phyloP scores from a whole-genome alignment of 176 grass and related monocot species.

The Pharus latifolius region DNA sequence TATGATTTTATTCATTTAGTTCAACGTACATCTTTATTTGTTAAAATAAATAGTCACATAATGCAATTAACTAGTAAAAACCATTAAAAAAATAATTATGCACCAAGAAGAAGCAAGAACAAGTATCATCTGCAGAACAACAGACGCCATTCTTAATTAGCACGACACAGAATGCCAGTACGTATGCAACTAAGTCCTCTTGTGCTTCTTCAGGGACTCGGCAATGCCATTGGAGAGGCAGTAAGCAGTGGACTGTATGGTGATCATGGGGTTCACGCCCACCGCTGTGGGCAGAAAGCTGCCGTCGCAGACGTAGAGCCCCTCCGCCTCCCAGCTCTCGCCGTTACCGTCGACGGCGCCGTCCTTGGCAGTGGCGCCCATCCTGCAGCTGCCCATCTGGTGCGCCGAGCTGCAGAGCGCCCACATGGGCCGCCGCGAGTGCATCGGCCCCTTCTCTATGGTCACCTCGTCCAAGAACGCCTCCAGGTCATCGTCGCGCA shows the following conservation, averaged over 20 bases:
- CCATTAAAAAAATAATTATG: too few species aligned
- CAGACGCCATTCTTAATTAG: too few species aligned
- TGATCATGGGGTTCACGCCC: conserved; percentile 95
- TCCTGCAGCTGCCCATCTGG: conserved; percentile 90
- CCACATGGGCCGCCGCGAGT: conserved; percentile 21
- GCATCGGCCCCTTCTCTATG: conserved; percentile 20
- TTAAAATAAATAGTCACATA: too few species aligned
- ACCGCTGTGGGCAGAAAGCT: conserved; percentile 71
- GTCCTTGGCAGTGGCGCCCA: conserved; percentile 31
- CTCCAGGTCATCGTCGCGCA: conserved; percentile 46
- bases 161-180: too few species aligned
- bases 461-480: conserved; percentile 54
- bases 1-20: too few species aligned
- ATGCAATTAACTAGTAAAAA: too few species aligned
- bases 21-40: too few species aligned
- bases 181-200: background rate
- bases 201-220: background rate
- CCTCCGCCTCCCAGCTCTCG: conserved; percentile 75
- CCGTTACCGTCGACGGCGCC: conserved; percentile 52
- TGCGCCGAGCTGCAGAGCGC: conserved; percentile 51
- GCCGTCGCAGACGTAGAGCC: conserved; percentile 74
- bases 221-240: conserved; percentile 55
- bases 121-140: background rate
- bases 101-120: too few species aligned
- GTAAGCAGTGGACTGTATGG: conserved; percentile 65